phyloP scores from a whole-genome alignment of 2,329 filamentous ascomycete genomes.

The Fusarium sacchari region DNA sequence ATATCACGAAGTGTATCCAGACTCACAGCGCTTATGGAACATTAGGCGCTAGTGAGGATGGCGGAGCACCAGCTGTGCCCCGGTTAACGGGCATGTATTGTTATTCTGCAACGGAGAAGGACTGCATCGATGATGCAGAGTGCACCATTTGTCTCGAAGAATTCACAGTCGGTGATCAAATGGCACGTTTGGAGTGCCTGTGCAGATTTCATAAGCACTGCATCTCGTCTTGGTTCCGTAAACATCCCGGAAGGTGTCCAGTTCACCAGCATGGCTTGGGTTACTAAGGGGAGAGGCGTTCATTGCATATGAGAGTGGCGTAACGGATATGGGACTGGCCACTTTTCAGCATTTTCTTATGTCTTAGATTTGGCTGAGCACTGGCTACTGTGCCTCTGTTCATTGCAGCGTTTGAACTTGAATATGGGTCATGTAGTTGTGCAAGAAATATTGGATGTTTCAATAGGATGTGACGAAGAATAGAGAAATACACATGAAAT shows the following conservation, averaged over 20 bases:
- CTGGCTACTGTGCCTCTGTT: constrained; percentile 30
- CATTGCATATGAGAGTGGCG: constrained; percentile 39
- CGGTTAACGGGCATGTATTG: constrained; percentile 70
- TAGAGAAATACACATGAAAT: not conserved
- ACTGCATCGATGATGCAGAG: constrained; percentile 73
- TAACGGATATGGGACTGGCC: constrained; percentile 17
- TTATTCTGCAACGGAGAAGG: constrained; percentile 73
- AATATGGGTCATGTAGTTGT: constrained; percentile 8
- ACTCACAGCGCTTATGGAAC: constrained; percentile 62
- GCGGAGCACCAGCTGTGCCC: constrained; percentile 47
- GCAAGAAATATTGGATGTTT: not conserved
- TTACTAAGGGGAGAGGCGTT: constrained; percentile 48
- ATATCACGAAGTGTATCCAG: constrained; percentile 68
- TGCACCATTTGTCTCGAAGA: constrained; percentile 76
- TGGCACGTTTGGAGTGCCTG: constrained; percentile 74
- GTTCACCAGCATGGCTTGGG: constrained; percentile 73
- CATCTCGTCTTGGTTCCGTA: constrained; percentile 70
- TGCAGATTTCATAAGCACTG: constrained; percentile 71
- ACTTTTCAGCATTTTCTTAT: constrained; percentile 23
- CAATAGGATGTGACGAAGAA: not conserved
- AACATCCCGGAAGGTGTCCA: constrained; percentile 70
- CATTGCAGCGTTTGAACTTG: constrained; percentile 6
- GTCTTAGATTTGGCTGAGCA: constrained; percentile 31
- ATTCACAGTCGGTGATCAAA: constrained; percentile 68
- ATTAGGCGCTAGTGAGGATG: constrained; percentile 42